phyloP scores from a whole-genome alignment of 768 basidiomycete species.

The Suillus brevipes region DNA sequence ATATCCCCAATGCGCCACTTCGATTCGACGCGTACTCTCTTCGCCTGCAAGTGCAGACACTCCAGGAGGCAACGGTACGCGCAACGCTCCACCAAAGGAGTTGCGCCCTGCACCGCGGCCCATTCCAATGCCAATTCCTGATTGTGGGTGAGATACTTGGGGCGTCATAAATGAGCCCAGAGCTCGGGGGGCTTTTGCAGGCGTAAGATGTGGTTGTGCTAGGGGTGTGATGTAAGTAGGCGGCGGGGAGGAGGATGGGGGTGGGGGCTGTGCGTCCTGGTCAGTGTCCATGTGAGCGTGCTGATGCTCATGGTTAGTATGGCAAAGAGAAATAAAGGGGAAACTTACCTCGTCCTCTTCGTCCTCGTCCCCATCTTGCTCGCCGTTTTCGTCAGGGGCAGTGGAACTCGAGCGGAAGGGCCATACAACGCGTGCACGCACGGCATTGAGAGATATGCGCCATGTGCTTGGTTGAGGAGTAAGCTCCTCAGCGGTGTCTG shows the following conservation, averaged over 20 bases:
- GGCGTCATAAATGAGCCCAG: slow-evolving; percentile 58
- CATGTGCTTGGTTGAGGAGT: slow-evolving; percentile 22
- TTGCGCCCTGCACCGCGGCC: slow-evolving; percentile 26
- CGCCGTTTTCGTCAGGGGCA: slow-evolving; percentile 17
- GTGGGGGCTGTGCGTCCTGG: slow-evolving; percentile 4
- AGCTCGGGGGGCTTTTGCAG: slow-evolving; percentile 19
- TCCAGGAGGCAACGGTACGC: slow-evolving; percentile 6
- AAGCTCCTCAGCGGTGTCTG: slow-evolving; percentile 13
- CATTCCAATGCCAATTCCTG: slow-evolving; percentile 7
- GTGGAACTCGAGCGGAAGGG: slow-evolving; percentile 30
- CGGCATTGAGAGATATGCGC: slow-evolving; percentile 35
- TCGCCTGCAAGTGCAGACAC: slow-evolving; percentile 14
- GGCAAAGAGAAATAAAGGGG: neutral
- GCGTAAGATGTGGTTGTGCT: neutral
- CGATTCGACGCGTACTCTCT: slow-evolving; percentile 47
- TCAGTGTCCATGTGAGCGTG: slow-evolving; percentile 3
- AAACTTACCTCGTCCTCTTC: slow-evolving; percentile 20
- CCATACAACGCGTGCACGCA: slow-evolving; percentile 30
- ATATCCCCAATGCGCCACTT: slow-evolving; percentile 61
- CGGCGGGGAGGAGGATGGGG: neutral
- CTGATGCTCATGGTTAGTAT: neutral
- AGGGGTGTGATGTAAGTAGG: neutral
- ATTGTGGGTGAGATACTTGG: slow-evolving; percentile 34
- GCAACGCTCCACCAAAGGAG: slow-evolving; percentile 42
- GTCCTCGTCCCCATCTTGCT: slow-evolving; percentile 22